Conservation (phyloP, 2,329 filamentous ascomycete species). For the Hypoxylon sp. region DNA sequence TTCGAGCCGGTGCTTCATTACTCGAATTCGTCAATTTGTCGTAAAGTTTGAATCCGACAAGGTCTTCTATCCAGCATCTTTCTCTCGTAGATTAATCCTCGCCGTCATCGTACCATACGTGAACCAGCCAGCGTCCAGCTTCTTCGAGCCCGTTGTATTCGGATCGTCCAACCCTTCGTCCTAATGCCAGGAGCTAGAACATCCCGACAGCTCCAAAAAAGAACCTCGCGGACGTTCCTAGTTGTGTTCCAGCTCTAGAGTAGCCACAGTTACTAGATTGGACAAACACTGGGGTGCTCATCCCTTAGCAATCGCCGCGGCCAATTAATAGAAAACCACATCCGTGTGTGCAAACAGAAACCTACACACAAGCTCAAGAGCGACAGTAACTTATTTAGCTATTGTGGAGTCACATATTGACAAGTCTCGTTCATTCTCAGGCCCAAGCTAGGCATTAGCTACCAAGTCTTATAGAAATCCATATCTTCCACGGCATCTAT, state of each 20-base stretch:
- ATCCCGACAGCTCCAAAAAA: background rate
- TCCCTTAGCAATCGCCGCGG: background rate
- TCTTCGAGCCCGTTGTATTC: background rate
- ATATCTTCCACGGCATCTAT: background rate
- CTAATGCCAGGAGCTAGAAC: conserved; percentile 1
- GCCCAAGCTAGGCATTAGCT: conserved; percentile 29
- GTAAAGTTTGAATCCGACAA: background rate
- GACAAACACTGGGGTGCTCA: background rate
- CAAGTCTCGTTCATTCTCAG: conserved; percentile 28
- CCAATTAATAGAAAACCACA: conserved; percentile 12
- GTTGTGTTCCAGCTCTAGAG: background rate
- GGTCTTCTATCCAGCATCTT: background rate
- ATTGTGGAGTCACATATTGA: conserved; percentile 30
- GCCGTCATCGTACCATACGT: background rate
- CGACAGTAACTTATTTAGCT: conserved; percentile 10
- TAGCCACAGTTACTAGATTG: background rate
- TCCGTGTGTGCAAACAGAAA: conserved; percentile 15
- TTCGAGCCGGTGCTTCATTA: conserved; percentile 1
- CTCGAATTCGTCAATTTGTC: background rate
- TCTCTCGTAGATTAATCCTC: background rate
- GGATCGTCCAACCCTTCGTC: background rate
- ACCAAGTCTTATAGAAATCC: background rate
- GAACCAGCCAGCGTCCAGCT: background rate
- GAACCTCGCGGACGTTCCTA: conserved; percentile 4
- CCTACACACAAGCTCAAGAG: conserved; percentile 16